Conservation (phyloP, 2,329 filamentous ascomycete species). For the Fusarium longipes region DNA sequence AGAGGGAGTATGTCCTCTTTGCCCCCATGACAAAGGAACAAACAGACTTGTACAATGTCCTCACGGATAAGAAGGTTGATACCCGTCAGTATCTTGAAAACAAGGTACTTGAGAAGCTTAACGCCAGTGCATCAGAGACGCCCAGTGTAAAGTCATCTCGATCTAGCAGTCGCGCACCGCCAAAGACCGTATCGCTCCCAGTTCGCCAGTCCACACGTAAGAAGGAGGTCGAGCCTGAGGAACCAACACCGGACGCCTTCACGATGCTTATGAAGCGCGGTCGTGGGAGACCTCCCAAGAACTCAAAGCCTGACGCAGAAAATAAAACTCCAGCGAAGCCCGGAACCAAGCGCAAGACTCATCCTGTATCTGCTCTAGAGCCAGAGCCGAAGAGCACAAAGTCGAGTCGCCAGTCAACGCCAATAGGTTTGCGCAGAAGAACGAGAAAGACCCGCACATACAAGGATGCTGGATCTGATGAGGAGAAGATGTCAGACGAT, state of each 20-base stretch:
- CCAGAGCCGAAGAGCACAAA: constrained; percentile 74
- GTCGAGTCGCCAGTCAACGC: constrained; percentile 80
- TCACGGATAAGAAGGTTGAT: constrained; percentile 68
- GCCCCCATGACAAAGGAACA: constrained; percentile 92
- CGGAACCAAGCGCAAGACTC: constrained; percentile 50
- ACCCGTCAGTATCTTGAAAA: constrained; percentile 83
- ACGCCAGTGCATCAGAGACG: constrained; percentile 48
- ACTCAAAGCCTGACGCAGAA: constrained; percentile 39
- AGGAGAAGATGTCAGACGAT: constrained; percentile 78
- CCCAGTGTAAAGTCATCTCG: constrained; percentile 51
- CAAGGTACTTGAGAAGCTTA: constrained; percentile 75
- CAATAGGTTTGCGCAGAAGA: constrained; percentile 65
- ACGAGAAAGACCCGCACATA: constrained; percentile 62
- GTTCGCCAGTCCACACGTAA: constrained; percentile 53
- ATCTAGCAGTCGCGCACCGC: constrained; percentile 48
- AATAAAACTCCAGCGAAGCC: constrained; percentile 35
- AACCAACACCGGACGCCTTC: constrained; percentile 59
- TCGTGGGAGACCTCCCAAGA: constrained; percentile 40
- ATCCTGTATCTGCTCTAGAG: constrained; percentile 47
- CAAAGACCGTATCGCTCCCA: constrained; percentile 47
- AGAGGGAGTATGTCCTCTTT: constrained; percentile 95
- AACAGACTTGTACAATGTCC: constrained; percentile 83
- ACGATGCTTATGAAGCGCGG: constrained; percentile 63
- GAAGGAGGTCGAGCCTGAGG: constrained; percentile 42
- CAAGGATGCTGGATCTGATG: constrained; percentile 67